Base-by-base conservation (phyloP, 257 asterid species). In the Nicotiana otophora region DNA sequence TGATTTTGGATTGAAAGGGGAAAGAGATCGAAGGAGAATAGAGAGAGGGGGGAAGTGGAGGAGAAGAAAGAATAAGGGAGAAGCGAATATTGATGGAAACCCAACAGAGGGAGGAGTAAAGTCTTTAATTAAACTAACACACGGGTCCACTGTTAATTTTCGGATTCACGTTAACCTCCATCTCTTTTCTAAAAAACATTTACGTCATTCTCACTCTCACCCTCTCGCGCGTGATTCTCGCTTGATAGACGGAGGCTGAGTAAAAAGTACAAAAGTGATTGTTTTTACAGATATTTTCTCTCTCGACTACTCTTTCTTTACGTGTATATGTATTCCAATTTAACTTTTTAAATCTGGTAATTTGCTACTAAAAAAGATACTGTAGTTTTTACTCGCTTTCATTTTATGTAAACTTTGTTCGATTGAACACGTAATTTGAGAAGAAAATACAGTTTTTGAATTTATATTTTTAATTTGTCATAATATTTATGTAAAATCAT, bases 101-200 rank as follows among this genome's bases (percentile, higher is more conserved):
- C 26, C 61, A 48, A 48, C 2, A n/a, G 30, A 51, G 12, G 58
- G 62, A 17, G 60, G 42, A 48, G 79, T 20, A 20, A 20, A 39
- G 34, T 42, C 78, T 72, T 42, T 46, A 48, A 75, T 26, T 51
- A 75, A 48, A 75, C 63, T 51, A 75, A 75, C 80, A 51, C 46
- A 19, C 10, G 11, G 80, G 80, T 51, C 28, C 63, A 46, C 64
- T 51, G 63, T 75, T 75, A 53, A 75, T 72, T 72, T 72, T 72
- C 78, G 78, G 78, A 72, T 72, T 72, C 78, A 72, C 78, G 60
- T 20, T 72, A 72, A 72, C 34, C 33, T n/a, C 7, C 5, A 2
- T 68, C 31, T n/a, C 1, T 36, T 68, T 68, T 36, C 14, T 9
- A 6, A 3, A 8, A 34, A 36, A 30, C 23, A 23, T 70, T 46